Conservation (phyloP, 495 filamentous ascomycete genomes). For the Aspergillus funiculosus region DNA sequence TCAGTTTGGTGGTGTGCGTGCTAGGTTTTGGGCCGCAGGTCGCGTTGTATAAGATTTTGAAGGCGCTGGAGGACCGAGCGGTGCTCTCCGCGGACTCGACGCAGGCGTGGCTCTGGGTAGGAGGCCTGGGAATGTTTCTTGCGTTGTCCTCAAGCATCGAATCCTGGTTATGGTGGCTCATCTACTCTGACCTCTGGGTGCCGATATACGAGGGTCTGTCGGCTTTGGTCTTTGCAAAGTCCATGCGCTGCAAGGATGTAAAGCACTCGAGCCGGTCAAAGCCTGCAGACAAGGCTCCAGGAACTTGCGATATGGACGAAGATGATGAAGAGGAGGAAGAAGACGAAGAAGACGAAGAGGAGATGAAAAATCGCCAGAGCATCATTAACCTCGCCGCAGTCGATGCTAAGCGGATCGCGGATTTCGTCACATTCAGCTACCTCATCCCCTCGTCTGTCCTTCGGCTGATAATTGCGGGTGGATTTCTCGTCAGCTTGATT, state of each 20-base stretch:
- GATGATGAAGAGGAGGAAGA: conserved; percentile 30
- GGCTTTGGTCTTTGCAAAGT: conserved; percentile 69
- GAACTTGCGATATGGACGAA: background rate
- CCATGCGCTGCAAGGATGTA: conserved; percentile 73
- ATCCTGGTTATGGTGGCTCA: conserved; percentile 58
- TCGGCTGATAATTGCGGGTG: conserved; percentile 58
- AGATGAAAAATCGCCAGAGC: conserved; percentile 64
- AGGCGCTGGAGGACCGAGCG: conserved; percentile 52
- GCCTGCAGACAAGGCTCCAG: background rate
- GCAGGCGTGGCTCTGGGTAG: conserved; percentile 63
- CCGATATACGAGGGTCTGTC: conserved; percentile 66
- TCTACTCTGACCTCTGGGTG: conserved; percentile 56
- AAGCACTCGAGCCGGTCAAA: conserved; percentile 46
- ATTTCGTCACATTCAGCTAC: conserved; percentile 62
- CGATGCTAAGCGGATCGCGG: conserved; percentile 66
- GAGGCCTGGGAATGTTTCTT: conserved; percentile 53
- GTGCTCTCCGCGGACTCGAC: conserved; percentile 26
- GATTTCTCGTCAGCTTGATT: conserved; percentile 62
- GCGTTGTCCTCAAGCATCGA: conserved; percentile 53
- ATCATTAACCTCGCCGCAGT: conserved; percentile 77
- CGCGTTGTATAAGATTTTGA: conserved; percentile 59
- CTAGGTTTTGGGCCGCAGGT: conserved; percentile 65
- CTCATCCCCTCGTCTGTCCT: conserved; percentile 52
- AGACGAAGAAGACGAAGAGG: conserved; percentile 47
- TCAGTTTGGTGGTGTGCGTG: conserved; percentile 49